phyloP scores from a whole-genome alignment of 1,284 basidiomycete genomes.

The Sanghuangporus baumii region DNA sequence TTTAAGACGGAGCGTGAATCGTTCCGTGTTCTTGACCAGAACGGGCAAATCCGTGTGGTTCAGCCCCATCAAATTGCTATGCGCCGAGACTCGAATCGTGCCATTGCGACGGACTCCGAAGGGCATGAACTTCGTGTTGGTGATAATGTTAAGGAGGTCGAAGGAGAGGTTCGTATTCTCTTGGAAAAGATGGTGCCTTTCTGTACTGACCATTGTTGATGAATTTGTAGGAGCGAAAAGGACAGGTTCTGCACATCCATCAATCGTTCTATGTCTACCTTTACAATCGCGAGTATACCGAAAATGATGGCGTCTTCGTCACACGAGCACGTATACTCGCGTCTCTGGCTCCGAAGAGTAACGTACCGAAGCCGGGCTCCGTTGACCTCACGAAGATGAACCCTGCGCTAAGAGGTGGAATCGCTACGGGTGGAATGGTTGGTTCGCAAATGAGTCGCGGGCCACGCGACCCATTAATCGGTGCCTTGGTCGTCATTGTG shows the following conservation, averaged over 20 bases:
- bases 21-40: constrained; percentile 94
- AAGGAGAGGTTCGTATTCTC: constrained; percentile 63
- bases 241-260: constrained; percentile 91
- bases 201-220: background rate
- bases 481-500: constrained; percentile 74
- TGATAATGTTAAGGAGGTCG: constrained; percentile 92
- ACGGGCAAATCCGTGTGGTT: constrained; percentile 84
- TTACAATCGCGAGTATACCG: constrained; percentile 84
- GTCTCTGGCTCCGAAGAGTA: constrained; percentile 83
- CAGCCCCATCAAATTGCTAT: constrained; percentile 94
- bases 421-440: constrained; percentile 70
- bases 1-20: constrained; percentile 96
- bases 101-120: constrained; percentile 88
- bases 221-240: constrained; percentile 67
- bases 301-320: constrained; percentile 95
- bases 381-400: constrained; percentile 96
- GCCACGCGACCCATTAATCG: constrained; percentile 80
- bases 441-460: constrained; percentile 70
- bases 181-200: background rate
- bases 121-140: constrained; percentile 80
- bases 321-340: constrained; percentile 75
- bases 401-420: constrained; percentile 62
- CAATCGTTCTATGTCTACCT: constrained; percentile 94
- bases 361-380: constrained; percentile 52
- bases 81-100: constrained; percentile 76